phyloP scores from a whole-genome alignment of 2,329 filamentous ascomycete genomes.

The Nigrograna mackinnonii region DNA sequence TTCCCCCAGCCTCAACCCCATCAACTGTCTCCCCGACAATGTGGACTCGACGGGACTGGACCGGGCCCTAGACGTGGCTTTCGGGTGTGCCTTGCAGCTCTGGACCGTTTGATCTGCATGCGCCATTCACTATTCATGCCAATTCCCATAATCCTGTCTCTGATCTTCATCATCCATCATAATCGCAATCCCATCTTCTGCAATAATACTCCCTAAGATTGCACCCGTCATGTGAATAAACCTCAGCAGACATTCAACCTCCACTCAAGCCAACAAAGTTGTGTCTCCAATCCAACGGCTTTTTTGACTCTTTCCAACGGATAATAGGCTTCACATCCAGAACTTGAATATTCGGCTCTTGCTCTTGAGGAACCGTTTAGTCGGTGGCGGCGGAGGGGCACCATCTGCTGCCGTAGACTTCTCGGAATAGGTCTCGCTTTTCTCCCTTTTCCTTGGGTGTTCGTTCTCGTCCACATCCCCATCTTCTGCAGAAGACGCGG shows the following conservation, averaged over 20 bases:
- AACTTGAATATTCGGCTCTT: slow-evolving; percentile 42
- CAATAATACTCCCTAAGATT: not conserved
- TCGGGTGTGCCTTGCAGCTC: slow-evolving; percentile 41
- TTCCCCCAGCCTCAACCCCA: too few species aligned
- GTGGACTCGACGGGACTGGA: too few species aligned
- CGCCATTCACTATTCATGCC: slow-evolving; percentile 1
- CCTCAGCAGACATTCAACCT: slow-evolving; percentile 8
- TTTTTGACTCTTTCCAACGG: too few species aligned
- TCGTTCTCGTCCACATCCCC: slow-evolving; percentile 15
- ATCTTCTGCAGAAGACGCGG: slow-evolving; percentile 12
- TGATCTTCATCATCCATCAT: not conserved
- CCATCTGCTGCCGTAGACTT: too few species aligned
- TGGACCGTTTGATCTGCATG: slow-evolving; percentile 23
- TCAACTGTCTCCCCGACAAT: too few species aligned
- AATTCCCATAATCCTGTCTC: not conserved
- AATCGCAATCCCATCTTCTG: not conserved
- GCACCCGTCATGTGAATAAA: too few species aligned
- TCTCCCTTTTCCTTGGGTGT: slow-evolving; percentile 17
- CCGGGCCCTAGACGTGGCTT: slow-evolving; percentile 18
- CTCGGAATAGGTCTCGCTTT: slow-evolving; percentile 5
- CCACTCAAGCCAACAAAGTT: slow-evolving; percentile 2
- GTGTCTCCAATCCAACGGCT: slow-evolving; percentile 10
- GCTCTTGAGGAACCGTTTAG: slow-evolving; percentile 35
- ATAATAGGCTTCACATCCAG: slow-evolving; percentile 31
- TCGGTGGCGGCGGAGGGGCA: too few species aligned